These are phyloP conservation scores for Penicillium polonicum DNA, from an alignment of 2,329 filamentous ascomycete species.

Conservation along the genomic window DNA sequence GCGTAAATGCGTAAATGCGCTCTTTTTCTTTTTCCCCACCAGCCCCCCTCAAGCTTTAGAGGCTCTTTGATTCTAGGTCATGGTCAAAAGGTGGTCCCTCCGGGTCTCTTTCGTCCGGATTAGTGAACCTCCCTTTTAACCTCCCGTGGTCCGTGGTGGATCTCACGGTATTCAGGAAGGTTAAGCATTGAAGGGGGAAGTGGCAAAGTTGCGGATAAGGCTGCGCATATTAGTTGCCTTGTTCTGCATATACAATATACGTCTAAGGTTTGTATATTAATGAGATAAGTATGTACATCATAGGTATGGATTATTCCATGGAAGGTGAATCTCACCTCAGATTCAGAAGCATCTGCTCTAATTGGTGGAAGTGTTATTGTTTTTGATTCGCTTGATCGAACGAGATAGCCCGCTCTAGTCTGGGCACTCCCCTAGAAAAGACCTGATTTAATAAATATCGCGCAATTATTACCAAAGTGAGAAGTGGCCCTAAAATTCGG, in stretches of 20 bases:
- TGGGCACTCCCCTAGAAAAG: background rate
- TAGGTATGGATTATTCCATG: background rate
- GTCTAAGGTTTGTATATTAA: no score
- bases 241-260: background rate
- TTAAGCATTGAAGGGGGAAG: background rate
- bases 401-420: background rate
- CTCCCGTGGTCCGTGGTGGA: background rate
- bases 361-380: background rate
- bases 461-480: background rate
- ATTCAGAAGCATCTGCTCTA: background rate
- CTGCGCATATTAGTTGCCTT: background rate
- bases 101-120: background rate
- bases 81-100: background rate
- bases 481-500: background rate
- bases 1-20: background rate
- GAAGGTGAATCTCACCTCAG: constrained; percentile 9
- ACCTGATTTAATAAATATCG: background rate
- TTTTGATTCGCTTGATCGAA: background rate
- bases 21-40: constrained; percentile 1
- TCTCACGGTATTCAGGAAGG: background rate
- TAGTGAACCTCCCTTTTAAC: background rate
- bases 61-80: constrained; percentile 1
- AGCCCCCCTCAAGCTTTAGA: constrained; percentile 1
- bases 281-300: background rate
- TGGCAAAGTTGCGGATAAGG: background rate